Evolutionary conservation across 345 rosid genomes (phyloP).

Genomic region (Xanthoceras sorbifolium): DNA sequence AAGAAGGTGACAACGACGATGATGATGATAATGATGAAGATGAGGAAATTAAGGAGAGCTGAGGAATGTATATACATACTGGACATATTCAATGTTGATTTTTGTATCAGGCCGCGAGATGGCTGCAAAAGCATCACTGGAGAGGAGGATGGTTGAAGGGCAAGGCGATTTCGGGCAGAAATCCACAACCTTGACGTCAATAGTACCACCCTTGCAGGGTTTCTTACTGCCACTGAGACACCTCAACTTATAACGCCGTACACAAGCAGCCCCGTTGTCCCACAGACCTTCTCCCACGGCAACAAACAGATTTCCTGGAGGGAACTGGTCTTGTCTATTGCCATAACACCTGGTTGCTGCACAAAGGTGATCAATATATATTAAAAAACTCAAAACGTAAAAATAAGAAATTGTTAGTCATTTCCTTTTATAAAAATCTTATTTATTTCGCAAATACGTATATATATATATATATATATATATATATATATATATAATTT

Average conservation of each 20-base stretch:
- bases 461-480: neutral
- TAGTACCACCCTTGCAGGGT: conserved; percentile 30
- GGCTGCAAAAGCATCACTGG: conserved; percentile 30
- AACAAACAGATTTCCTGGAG: conserved; percentile 27
- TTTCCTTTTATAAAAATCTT: too few relatives aligned
- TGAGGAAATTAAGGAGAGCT: neutral
- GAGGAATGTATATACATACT: conserved; percentile 26
- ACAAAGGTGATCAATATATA: neutral
- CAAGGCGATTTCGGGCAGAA: conserved; percentile 35
- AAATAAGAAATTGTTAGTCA: too few relatives aligned
- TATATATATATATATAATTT: neutral
- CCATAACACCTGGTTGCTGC: conserved; percentile 36
- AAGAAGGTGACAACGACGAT: neutral
- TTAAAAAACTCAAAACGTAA: too few relatives aligned
- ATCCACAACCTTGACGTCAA: conserved; percentile 44
- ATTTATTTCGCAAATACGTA: neutral
- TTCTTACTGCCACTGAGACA: conserved; percentile 35
- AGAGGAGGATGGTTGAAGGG: conserved; percentile 36
- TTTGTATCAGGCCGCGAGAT: conserved; percentile 18
- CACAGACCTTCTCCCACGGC: conserved; percentile 39
- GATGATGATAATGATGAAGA: neutral
- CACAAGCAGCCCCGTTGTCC: conserved; percentile 45
- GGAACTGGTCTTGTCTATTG: conserved; percentile 35
- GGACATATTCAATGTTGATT: conserved; percentile 38
- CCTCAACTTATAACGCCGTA: conserved; percentile 29